Conservation (phyloP, 305 asterid genomes). For the Fraxinus albicans region DNA sequence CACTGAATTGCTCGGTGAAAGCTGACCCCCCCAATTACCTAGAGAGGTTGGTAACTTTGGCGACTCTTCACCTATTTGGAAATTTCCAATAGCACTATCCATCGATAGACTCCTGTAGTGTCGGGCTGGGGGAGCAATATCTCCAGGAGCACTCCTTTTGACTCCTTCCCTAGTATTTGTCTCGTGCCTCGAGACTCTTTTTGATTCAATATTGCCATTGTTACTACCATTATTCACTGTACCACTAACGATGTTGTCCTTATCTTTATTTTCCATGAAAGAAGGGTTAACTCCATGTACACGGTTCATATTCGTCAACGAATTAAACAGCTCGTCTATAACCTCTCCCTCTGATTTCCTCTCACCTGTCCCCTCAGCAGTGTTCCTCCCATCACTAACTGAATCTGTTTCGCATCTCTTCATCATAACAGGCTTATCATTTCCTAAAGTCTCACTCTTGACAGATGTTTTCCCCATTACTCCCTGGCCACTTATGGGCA, state of each 20-base stretch:
- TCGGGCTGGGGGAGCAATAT: constrained; percentile 48
- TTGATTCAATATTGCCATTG: constrained; percentile 36
- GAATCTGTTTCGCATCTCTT: constrained; percentile 35
- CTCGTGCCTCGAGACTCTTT: constrained; percentile 31
- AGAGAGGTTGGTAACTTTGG: constrained; percentile 39
- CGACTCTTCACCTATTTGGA: constrained; percentile 54
- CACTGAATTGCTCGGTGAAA: constrained; percentile 59
- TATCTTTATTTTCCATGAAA: constrained; percentile 36
- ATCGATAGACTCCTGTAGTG: constrained; percentile 86
- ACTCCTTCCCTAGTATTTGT: constrained; percentile 36
- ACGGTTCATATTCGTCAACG: constrained; percentile 55
- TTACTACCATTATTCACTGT: constrained; percentile 30
- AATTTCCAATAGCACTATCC: constrained; percentile 71
- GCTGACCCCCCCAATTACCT: constrained; percentile 39
- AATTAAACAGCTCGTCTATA: constrained; percentile 50
- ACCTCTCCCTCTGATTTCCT: constrained; percentile 58
- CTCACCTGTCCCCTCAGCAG: constrained; percentile 34
- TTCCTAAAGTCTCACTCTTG: constrained; percentile 33
- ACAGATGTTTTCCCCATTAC: constrained; percentile 24
- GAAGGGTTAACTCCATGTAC: constrained; percentile 28
- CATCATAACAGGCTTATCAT: constrained; percentile 30
- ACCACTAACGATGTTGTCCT: constrained; percentile 26
- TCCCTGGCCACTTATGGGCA: constrained; percentile 56
- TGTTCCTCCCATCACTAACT: constrained; percentile 23
- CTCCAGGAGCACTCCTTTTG: constrained; percentile 57